These are phyloP conservation scores for Suhomyces vadensis DNA, from an alignment of 805 yeast species.

Conservation along the genomic window DNA sequence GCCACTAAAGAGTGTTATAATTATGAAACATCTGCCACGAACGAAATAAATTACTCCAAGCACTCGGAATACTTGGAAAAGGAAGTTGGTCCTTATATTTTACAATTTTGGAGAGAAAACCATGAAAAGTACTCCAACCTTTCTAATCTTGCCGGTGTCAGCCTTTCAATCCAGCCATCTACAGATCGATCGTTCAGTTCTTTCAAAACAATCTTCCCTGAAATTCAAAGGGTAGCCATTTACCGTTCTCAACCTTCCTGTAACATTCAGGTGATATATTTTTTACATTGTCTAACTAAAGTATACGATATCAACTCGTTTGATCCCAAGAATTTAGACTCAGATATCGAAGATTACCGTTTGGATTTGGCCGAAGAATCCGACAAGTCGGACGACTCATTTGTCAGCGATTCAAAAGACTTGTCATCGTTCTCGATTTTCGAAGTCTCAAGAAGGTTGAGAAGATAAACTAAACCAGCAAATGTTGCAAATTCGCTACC, in stretches of 20 bases:
- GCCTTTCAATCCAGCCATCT: slow-evolving; percentile 19
- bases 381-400: not conserved
- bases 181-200: slow-evolving; percentile 16
- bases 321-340: slow-evolving; percentile 16
- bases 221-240: slow-evolving; percentile 10
- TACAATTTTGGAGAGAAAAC: slow-evolving; percentile 23
- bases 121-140: slow-evolving; percentile 17
- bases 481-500: not conserved
- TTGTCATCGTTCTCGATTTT: slow-evolving; percentile 1
- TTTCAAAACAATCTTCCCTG: slow-evolving; percentile 16
- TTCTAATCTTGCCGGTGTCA: slow-evolving; percentile 14
- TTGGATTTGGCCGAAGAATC: not conserved
- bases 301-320: slow-evolving; percentile 17
- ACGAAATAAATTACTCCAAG: slow-evolving; percentile 14
- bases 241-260: slow-evolving; percentile 9
- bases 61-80: slow-evolving; percentile 11
- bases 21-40: slow-evolving; percentile 25
- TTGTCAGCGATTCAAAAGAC: not conserved
- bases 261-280: slow-evolving; percentile 17
- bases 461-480: not conserved
- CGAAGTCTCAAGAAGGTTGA: not conserved
- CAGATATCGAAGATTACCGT: slow-evolving; percentile 19
- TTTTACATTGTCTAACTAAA: slow-evolving; percentile 17
- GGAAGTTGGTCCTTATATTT: slow-evolving; percentile 17
- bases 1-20: slow-evolving; percentile 25